Conservation (phyloP, 108 stramenopile genomes). For the Tribonema minus region DNA sequence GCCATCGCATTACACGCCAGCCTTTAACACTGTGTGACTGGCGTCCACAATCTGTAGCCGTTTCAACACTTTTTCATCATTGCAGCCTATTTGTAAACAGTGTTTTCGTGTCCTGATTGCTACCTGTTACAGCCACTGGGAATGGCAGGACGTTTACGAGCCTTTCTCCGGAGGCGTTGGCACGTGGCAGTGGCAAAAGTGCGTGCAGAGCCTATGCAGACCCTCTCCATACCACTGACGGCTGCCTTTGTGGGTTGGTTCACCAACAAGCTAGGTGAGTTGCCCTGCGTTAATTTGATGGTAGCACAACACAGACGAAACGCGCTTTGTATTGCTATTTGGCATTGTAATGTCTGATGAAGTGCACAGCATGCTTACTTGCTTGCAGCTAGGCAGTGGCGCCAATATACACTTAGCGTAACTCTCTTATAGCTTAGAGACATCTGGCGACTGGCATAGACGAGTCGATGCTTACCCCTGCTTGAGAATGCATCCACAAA, state of each 20-base stretch:
- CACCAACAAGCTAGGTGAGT: slow-evolving; percentile 75
- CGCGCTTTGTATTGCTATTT: background rate
- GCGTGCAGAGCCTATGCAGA: slow-evolving; percentile 11
- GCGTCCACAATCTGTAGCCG: too few relatives aligned
- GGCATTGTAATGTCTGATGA: background rate
- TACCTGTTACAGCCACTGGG: too few relatives aligned
- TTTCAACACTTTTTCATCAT: too few relatives aligned
- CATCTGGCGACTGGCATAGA: background rate
- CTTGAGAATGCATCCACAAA: too few relatives aligned
- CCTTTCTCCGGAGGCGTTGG: too few relatives aligned
- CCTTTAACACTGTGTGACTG: too few relatives aligned
- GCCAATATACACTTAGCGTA: background rate
- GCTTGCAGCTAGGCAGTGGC: background rate
- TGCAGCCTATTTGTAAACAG: too few relatives aligned
- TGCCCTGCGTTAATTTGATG: too few relatives aligned
- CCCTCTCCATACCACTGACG: slow-evolving; percentile 70
- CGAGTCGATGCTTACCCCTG: too few relatives aligned
- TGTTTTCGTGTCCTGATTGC: too few relatives aligned
- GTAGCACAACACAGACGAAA: slow-evolving; percentile 36
- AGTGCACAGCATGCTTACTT: background rate
- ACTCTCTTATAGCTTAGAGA: background rate
- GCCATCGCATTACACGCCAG: too few relatives aligned
- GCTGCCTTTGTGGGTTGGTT: slow-evolving; percentile 89
- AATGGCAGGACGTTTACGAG: too few relatives aligned
- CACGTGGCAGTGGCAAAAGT: slow-evolving; percentile 8